Conservation (phyloP, 2,329 filamentous ascomycete species). For the Colletotrichum musae region DNA sequence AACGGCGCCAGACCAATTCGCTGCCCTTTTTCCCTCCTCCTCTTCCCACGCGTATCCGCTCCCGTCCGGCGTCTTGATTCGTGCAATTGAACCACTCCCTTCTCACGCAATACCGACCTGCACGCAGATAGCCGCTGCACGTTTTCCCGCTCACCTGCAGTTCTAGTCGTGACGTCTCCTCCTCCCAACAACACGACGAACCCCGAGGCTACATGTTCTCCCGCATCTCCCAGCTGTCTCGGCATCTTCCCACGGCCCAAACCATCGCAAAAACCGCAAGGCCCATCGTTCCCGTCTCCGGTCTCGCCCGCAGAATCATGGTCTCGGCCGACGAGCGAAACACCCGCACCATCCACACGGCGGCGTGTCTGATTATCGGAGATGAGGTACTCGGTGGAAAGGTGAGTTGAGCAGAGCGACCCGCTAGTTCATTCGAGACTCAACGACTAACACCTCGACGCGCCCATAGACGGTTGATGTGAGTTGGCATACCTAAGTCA, state of each 20-base stretch:
- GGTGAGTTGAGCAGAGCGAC: constrained; percentile 65
- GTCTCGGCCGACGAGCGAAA: constrained; percentile 67
- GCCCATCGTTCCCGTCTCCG: constrained; percentile 44
- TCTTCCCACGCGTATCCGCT: constrained; percentile 24
- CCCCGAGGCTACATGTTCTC: constrained; percentile 74
- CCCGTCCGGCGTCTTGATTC: constrained; percentile 23
- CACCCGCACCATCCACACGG: constrained; percentile 84
- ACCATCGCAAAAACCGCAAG: constrained; percentile 45
- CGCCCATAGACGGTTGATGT: constrained; percentile 55
- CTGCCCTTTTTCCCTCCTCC: not conserved
- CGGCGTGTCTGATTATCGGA: constrained; percentile 95
- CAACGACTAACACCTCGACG: constrained; percentile 8
- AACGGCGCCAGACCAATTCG: constrained; percentile 8
- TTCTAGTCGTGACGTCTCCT: not conserved
- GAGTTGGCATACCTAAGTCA: constrained; percentile 42
- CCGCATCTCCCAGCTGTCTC: constrained; percentile 79
- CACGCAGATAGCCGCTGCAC: not conserved
- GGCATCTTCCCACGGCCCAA: constrained; percentile 69
- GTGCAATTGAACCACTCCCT: constrained; percentile 13
- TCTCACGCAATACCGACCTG: not conserved
- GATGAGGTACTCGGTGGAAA: constrained; percentile 97
- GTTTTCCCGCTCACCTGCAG: constrained; percentile 1
- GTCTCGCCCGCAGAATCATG: constrained; percentile 56
- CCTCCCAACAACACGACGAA: constrained; percentile 1
- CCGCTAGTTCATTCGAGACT: not conserved